Evolutionary conservation across 345 rosid genomes (phyloP).

Genomic region (Microcos paniculata): DNA sequence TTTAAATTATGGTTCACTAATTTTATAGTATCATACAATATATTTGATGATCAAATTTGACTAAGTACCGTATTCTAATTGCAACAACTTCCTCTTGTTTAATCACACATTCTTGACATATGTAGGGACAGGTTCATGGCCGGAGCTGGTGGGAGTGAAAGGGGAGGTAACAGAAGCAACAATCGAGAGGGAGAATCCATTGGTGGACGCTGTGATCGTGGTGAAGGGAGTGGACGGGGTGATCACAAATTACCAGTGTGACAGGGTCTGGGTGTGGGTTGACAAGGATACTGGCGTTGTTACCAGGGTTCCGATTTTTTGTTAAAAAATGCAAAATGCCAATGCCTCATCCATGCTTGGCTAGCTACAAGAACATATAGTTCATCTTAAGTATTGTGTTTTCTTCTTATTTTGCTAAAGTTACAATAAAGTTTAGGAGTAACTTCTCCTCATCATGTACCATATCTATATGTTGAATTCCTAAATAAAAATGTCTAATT

Average conservation of each 20-base stretch:
- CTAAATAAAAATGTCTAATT: too few relatives aligned
- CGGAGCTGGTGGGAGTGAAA: conserved; percentile 13
- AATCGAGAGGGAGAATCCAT: conserved; percentile 22
- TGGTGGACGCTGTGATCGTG: conserved; percentile 7
- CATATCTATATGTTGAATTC: too few relatives aligned
- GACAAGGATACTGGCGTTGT: conserved; percentile 7
- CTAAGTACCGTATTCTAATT: too few relatives aligned
- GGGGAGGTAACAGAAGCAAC: conserved; percentile 4
- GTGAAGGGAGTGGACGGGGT: not conserved
- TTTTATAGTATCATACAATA: too few relatives aligned
- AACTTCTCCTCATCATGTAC: too few relatives aligned
- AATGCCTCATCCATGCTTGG: not conserved
- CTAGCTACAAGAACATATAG: too few relatives aligned
- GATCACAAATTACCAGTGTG: not conserved
- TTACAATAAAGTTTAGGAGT: too few relatives aligned
- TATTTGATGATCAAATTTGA: too few relatives aligned
- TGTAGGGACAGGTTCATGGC: conserved; percentile 29
- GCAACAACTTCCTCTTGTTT: not conserved
- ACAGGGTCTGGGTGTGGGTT: conserved; percentile 24
- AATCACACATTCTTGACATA: too few relatives aligned
- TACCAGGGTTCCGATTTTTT: not conserved
- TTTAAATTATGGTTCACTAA: too few relatives aligned
- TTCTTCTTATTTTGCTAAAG: too few relatives aligned
- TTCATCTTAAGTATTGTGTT: too few relatives aligned
- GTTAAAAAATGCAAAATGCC: conserved; percentile 1